Evolutionary conservation across 2,329 filamentous ascomycete genomes (phyloP).

Genomic region (Colletotrichum falcatum): DNA sequence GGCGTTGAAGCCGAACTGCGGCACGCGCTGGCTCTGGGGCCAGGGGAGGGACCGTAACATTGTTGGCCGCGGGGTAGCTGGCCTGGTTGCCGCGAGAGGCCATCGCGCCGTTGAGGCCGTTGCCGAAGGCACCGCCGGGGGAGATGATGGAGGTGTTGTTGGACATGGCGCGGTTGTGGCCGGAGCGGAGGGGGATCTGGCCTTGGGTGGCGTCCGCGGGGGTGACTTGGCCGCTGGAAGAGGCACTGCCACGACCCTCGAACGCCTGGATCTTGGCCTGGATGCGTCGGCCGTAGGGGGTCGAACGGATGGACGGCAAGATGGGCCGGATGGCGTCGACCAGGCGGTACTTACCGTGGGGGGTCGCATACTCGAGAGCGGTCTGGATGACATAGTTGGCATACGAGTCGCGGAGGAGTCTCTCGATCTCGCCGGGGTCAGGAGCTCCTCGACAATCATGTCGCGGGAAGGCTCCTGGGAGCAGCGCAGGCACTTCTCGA

Average conservation of each 20-base stretch:
- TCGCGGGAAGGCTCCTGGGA: conserved; percentile 80
- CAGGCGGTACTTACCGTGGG: conserved; percentile 77
- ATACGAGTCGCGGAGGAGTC: conserved; percentile 89
- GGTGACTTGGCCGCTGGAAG: conserved; percentile 63
- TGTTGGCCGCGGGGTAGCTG: conserved; percentile 50
- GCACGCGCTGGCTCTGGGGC: conserved; percentile 31
- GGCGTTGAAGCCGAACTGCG: conserved; percentile 32
- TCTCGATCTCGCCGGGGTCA: conserved; percentile 81
- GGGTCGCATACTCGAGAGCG: conserved; percentile 86
- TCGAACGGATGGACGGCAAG: conserved; percentile 85
- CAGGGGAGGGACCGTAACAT: conserved; percentile 49
- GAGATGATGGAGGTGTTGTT: conserved; percentile 54
- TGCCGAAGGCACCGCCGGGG: conserved; percentile 45
- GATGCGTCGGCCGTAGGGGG: conserved; percentile 94
- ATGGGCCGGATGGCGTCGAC: conserved; percentile 89
- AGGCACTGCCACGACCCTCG: conserved; percentile 60
- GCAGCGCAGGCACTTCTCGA: conserved; percentile 95
- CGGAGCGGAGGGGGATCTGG: conserved; percentile 63
- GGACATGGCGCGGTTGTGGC: conserved; percentile 57
- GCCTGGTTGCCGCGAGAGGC: conserved; percentile 50
- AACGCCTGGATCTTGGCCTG: conserved; percentile 83
- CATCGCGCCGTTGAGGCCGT: conserved; percentile 44
- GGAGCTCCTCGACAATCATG: conserved; percentile 86
- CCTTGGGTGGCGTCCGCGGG: conserved; percentile 66
- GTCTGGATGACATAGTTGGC: conserved; percentile 99